A percentile compares a stretch with the other conserved stretches of the same genome.
Evolutionary conservation across 192 early-diverging fungal species (phyloP).

Genomic region (Backusella circina): DNA sequence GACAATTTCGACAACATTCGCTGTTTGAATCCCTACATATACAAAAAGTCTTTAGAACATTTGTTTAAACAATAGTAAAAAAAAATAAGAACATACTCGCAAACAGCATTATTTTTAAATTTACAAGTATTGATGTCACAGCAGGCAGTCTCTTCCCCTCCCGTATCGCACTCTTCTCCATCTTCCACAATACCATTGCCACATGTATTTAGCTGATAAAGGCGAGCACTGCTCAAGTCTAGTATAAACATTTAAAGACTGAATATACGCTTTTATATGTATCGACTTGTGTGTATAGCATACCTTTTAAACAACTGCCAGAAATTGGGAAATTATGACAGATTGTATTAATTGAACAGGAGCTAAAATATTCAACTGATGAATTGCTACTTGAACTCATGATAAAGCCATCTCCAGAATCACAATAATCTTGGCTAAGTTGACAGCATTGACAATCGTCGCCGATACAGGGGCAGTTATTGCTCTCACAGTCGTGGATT

Average conservation of each 20-base stretch:
- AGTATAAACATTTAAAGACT: neutral
- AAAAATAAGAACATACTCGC: slow-evolving; percentile 42
- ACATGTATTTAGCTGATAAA: slow-evolving; percentile 40
- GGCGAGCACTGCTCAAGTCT: neutral
- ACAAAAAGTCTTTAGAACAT: neutral
- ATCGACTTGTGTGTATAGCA: neutral
- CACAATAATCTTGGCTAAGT: neutral
- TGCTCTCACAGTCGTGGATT: slow-evolving; percentile 78
- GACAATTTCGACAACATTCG: slow-evolving; percentile 76
- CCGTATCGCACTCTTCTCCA: slow-evolving; percentile 93
- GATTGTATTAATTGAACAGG: slow-evolving; percentile 57
- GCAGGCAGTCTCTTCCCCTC: slow-evolving; percentile 72
- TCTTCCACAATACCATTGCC: slow-evolving; percentile 90
- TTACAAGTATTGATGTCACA: slow-evolving; percentile 82
- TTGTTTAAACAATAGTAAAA: neutral
- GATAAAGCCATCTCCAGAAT: slow-evolving; percentile 9
- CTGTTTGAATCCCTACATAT: slow-evolving; percentile 69
- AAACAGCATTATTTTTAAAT: slow-evolving; percentile 68
- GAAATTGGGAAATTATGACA: slow-evolving; percentile 31
- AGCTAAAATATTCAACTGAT: slow-evolving; percentile 58
- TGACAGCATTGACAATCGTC: slow-evolving; percentile 54
- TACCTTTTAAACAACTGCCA: slow-evolving; percentile 32
- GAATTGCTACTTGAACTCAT: slow-evolving; percentile 59
- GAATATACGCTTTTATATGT: neutral
- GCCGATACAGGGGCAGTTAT: slow-evolving; percentile 57